Evolutionary conservation across 768 basidiomycete species (phyloP), one percentile per base, ranked within the genome.

Genomic region (Lactifluus piperatus): DNA sequence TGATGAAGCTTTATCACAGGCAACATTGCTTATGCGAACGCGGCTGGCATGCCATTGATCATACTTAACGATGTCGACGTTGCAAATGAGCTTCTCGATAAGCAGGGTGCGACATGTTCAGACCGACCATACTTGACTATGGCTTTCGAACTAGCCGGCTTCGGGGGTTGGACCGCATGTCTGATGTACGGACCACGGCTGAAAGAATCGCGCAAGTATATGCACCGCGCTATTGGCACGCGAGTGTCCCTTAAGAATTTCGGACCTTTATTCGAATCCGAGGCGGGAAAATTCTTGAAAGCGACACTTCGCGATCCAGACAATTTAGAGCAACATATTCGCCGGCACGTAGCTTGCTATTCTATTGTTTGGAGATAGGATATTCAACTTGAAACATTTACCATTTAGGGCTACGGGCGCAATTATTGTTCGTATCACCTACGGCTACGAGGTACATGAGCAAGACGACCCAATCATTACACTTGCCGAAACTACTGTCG

Each of bases 341-440:
- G 39, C n/a, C 16, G n/a, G 56, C 44, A 29, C 37, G 41, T 57
- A 34, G 0, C 22, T 18, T 20, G 10, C 36, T 8, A 47, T 27
- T 39, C 5, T 4, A 13, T n/a, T 27, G 13, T 16, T 26, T n/a
- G 16, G 11, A 20, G 41, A n/a, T 20, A n/a, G n/a, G 26, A 11
- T 16, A 26, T 11, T 47, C 7, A 26, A 24, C 4, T 32, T 1
- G n/a, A n/a, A n/a, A 10, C 27, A 14, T n/a, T 14, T 44, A 18
- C 26, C 29, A 29, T 30, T 14, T 44, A 51, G 50, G 4, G 34
- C 43, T 47, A 54, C 68, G 4, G 66, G 62, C 8, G 29, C 58
- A n/a, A 58, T 64, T 24, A 66, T 65, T 36, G 20, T 67, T 36
- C 39, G 64, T 18, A 67, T 68, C 37, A 56, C 64, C 4, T 67